Base-by-base conservation (phyloP, 331 rosid genomes). In the Quercus phellos region DNA sequence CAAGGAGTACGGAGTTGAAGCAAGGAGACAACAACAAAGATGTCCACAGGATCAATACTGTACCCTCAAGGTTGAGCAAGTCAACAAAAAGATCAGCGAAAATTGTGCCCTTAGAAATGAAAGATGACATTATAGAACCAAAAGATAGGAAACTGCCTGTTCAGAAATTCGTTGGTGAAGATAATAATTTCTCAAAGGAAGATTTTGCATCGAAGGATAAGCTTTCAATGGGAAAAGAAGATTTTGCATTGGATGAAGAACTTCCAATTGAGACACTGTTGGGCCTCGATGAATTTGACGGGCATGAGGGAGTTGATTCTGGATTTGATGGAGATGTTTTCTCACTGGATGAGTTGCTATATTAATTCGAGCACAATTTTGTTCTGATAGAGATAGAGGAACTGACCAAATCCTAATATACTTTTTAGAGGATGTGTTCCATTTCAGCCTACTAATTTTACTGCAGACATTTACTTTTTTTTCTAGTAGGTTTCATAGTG, bases 231-330 rank as follows among this genome's bases (percentile, higher is more conserved):
- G 85, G 59, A 42, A 77, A 21, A 54, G 84, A 67, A 53, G 60
- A 53, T 70, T 75, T 79, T 61, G 88, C 26, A 21, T 9, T 75
- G 17, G 69, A 51, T 70, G 56, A 75, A 74, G 82, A 77, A 30
- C 64, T 77, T 55, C 74, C 86, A 58, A 87, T 89, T 72, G 93
- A 87, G 89, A 73, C 34, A 77, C 26, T 89, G 84, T 73, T 89
- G 76, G 93, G 90, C 50, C 86, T 89, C 12, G 78, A 71, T 77
- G 91, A 85, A 72, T 89, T 87, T 74, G 90, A 87, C 51, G 91
- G 90, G 46, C 86, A 78, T 24, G 88, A 85, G 60, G 87, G 88
- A 46, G 68, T 89, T 79, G 88, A 84, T 78, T 76, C 70, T 3
- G 91, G 71, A 51, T 78, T 80, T 71, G 51, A 75, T 67, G 64